Percentiles rank a stretch among this genome's conserved stretches.
phyloP scores from a whole-genome alignment of 768 basidiomycete genomes.

The Lactarius tabidus region DNA sequence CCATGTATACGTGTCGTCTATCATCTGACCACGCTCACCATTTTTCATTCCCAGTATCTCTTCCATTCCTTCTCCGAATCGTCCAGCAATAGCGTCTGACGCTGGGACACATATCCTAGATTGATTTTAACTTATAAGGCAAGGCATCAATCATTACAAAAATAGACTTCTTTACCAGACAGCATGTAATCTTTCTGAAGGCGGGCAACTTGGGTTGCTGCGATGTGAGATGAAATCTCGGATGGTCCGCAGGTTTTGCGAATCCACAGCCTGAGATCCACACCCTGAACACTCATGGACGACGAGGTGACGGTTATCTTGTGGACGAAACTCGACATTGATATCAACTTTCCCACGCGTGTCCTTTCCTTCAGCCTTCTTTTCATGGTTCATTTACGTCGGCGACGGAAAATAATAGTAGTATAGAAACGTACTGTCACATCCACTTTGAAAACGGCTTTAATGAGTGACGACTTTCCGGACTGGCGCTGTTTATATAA shows the following conservation, averaged over 20 bases:
- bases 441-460: no score
- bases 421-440: no score
- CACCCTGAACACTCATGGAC: neutral
- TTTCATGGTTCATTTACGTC: no score
- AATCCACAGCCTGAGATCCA: neutral
- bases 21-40: neutral
- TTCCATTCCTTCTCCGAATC: neutral
- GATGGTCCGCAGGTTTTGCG: neutral
- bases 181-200: neutral
- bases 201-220: neutral
- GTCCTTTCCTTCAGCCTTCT: neutral
- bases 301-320: conserved; percentile 3
- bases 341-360: neutral
- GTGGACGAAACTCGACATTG: neutral
- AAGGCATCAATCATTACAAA: neutral
- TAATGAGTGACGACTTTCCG: no score
- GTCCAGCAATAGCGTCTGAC: neutral
- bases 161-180: neutral
- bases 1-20: neutral
- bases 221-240: conserved; percentile 3
- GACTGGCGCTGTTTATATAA: no score
- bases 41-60: conserved; percentile 6
- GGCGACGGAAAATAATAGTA: no score
- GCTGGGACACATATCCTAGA: conserved; percentile 10
- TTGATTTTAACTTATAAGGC: neutral